Evolutionary conservation across 139 green algal species (phyloP).

Genomic region (Micractinium sp.): DNA sequence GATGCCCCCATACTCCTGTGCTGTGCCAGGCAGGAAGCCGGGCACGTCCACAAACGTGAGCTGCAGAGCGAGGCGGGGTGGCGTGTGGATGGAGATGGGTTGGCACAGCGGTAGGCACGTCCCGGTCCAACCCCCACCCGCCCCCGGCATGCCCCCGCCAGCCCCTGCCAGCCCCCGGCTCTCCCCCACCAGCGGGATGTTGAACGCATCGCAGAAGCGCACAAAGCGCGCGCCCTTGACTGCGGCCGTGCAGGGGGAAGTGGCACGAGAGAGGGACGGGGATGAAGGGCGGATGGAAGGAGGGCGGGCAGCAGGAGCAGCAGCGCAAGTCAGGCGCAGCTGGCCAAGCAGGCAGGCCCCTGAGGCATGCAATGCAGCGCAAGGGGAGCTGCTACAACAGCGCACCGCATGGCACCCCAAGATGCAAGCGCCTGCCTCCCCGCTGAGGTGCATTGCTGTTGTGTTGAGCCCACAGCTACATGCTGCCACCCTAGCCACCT

Average conservation of each 20-base stretch:
- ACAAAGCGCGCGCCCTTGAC: conserved; percentile 69
- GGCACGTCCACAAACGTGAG: conserved; percentile 79
- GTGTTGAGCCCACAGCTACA: background rate
- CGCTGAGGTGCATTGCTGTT: background rate
- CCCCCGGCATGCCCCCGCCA: no score
- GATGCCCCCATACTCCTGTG: conserved; percentile 68
- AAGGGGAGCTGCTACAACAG: background rate
- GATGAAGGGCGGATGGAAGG: background rate
- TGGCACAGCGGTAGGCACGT: no score
- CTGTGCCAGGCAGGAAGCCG: conserved; percentile 72
- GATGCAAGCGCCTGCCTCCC: background rate
- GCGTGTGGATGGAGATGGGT: no score
- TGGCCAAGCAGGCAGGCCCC: background rate
- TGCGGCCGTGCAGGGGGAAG: background rate
- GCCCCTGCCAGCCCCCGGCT: no score
- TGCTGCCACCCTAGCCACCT: conserved; percentile 11
- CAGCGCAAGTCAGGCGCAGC: background rate
- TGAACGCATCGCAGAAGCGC: conserved; percentile 78
- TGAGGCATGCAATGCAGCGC: background rate
- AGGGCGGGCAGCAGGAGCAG: background rate
- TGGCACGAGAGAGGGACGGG: background rate
- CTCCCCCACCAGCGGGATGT: conserved; percentile 62
- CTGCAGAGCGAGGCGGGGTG: no score
- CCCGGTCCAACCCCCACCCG: no score
- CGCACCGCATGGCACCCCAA: background rate